Evolutionary conservation across 495 filamentous ascomycete species (phyloP).

Genomic region (Aspergillus egyptiacus): DNA sequence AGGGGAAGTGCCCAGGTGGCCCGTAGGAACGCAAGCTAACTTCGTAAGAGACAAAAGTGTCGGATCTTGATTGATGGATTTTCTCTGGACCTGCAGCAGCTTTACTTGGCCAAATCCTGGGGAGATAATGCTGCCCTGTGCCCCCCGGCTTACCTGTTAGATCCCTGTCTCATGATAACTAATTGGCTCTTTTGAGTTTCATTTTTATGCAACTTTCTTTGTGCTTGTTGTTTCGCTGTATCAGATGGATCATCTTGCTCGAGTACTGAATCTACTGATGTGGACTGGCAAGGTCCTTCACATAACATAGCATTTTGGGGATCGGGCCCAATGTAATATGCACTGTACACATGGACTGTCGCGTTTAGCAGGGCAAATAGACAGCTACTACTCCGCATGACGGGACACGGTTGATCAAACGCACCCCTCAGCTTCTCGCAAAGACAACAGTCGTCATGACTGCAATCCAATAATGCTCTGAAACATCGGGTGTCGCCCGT

Average conservation of each 20-base stretch:
- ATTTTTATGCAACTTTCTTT: not conserved
- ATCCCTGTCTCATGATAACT: not conserved
- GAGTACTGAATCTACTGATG: too few relatives aligned
- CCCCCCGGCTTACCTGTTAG: constrained; percentile 4
- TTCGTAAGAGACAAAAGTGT: not conserved
- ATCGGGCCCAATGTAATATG: too few relatives aligned
- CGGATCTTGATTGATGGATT: constrained; percentile 15
- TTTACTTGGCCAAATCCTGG: constrained; percentile 17
- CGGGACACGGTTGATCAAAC: too few relatives aligned
- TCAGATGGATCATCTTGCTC: not conserved
- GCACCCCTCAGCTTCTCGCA: not conserved
- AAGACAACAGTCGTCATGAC: constrained; percentile 8
- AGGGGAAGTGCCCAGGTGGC: too few relatives aligned
- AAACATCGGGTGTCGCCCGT: constrained; percentile 5
- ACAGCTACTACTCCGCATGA: not conserved
- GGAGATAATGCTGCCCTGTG: constrained; percentile 10
- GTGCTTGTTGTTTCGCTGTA: not conserved
- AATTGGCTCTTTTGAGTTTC: too few relatives aligned
- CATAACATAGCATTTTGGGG: too few relatives aligned
- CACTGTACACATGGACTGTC: too few relatives aligned
- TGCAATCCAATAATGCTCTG: not conserved
- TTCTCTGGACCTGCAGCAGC: constrained; percentile 26
- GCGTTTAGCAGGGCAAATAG: too few relatives aligned
- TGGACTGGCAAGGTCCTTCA: too few relatives aligned
- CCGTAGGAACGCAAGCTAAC: too few relatives aligned